Evolutionary conservation across 2,329 filamentous ascomycete species (phyloP), one percentile per base, ranked within the genome.

Genomic region (Penicillium sclerotigenum): DNA sequence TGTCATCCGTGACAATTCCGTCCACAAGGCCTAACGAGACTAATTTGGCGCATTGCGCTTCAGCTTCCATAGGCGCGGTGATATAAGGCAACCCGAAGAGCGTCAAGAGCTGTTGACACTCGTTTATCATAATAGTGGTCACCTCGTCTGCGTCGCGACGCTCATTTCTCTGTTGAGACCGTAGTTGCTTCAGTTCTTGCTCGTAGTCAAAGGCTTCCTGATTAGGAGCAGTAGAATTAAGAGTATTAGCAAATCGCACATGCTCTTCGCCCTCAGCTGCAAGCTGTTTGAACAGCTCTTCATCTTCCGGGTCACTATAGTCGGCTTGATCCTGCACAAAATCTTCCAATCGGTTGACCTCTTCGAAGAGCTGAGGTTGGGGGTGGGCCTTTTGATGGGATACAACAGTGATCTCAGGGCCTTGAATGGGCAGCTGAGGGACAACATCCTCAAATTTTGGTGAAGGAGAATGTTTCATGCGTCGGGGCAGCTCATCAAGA

Each of bases 41-140:
- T 4, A 99, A 83, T 74, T 96, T 90, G 0, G 94, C 94, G 68
- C 94, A 99, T 72, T 99, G 94, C 0, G 94, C 94, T 79, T 99
- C 94, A 0, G 94, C 94, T 81, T 99, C 94, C 94, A 97, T 97
- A 0, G 95, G 95, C 0, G 94, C 94, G 0, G 93, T 99, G 64
- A 99, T 88, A 69, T 99, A 99, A 0, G 94, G 94, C 11, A 99
- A 84, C 0, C 94, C 94, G 72, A 99, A 99, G 9, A 97, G 83
- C 5, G 86, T 83, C 20, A 99, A 83, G 0, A 99, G 82, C 43
- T 94, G 88, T 71, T 99, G 94, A 61, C 94, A 97, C 74, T 99
- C 95, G 0, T 87, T 85, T 38, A 97, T 86, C 94, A 99, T 99
- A 63, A 93, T 88, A 63, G 96, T 90, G 0, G 92, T 96, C 4